Evolutionary conservation across 441 rosid species (phyloP), one percentile per base, ranked within the genome.

Genomic region (Corymbia citriodora): DNA sequence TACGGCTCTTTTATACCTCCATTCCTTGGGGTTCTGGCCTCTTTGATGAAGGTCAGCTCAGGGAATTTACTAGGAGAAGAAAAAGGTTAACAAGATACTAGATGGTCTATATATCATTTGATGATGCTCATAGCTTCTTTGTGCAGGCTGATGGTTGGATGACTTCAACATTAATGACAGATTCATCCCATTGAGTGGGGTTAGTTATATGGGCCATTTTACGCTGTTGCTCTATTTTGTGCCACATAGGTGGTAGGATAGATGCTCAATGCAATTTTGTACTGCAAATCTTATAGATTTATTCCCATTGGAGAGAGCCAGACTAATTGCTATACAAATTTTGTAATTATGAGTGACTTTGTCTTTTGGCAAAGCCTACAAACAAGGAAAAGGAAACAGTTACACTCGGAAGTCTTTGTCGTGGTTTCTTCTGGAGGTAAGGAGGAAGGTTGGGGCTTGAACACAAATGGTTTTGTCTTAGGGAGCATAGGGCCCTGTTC

Each of bases 71-170:
- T n/a, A 16, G 33, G 40, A 15, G 10, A 68, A 68, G 74, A 9
- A 16, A n/a, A n/a, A 68, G 31, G 74, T 68, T 2, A 11, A 68
- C 79, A 31, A 31, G 79, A 31, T 68, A 10, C 79, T 68, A 31
- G 3, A 31, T 0, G 12, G 0, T 68, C 1, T 16, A 68, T 0
- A 4, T 68, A 2, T 31, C 40, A 68, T 31, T 16, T 68, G 74
- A 68, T 68, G 74, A 70, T 31, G 81, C 33, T 31, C 81, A 33
- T 0, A 70, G 81, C 48, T 36, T 74, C 83, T 36, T 36, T 40
- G 83, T 11, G 29, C 83, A 74, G 21, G 83, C 83, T 40, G 83
- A 50, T 13, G 50, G 29, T 74, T 36, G 50, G 25, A 74, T 74
- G 83, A 36, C 49, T 74, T 40, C 50, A 74, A 74, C 0, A 16